Evolutionary conservation across 1,139 yeast genomes (phyloP), one percentile per base, ranked within the genome.

Genomic region (Petasospora rhodanensis): DNA sequence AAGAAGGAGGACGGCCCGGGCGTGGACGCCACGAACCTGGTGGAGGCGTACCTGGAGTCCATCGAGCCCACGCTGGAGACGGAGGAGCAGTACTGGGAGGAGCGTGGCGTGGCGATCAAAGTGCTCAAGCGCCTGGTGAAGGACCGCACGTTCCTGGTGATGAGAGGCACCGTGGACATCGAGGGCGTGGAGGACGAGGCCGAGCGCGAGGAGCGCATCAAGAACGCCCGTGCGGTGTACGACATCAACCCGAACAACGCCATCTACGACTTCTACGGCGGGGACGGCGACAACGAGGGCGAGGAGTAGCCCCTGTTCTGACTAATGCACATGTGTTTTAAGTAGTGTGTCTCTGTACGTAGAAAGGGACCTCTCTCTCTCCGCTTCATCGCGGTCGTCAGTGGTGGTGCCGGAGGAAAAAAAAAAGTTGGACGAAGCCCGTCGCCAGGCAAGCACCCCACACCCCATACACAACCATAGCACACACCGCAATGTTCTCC

Each of bases 211-310:
- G 46, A 38, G 40, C 53, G 56, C 47, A 23, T 55, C 47, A 37
- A 53, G 54, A 14, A 62, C 5, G 46, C 38, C 11, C 35, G 44
- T 31, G 31, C 45, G 4, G 34, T 43, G 14, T 47, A 38, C 23
- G 61, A 64, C 28, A 58, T 65, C 40, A 97, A 91, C 64, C 97
- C 97, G 34, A 89, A 91, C 57, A 83, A 89, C 62, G 81, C 86
- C 14, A 75, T 82, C 40, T 68, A 79, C 45, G 91, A 49, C 23
- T 54, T 54, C 38, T 47, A 41, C 24, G 40, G 37, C 7, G 49
- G 45, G 8, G 52, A 39, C n/a, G n/a, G n/a, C n/a, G n/a, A n/a
- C n/a, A n/a, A n/a, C n/a, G n/a, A n/a, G n/a, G n/a, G n/a, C n/a
- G n/a, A n/a, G n/a, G n/a, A n/a, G n/a, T n/a, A n/a, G n/a, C n/a